phyloP scores from a whole-genome alignment of 148 eudicot species.

The Hydrangea macrophylla region DNA sequence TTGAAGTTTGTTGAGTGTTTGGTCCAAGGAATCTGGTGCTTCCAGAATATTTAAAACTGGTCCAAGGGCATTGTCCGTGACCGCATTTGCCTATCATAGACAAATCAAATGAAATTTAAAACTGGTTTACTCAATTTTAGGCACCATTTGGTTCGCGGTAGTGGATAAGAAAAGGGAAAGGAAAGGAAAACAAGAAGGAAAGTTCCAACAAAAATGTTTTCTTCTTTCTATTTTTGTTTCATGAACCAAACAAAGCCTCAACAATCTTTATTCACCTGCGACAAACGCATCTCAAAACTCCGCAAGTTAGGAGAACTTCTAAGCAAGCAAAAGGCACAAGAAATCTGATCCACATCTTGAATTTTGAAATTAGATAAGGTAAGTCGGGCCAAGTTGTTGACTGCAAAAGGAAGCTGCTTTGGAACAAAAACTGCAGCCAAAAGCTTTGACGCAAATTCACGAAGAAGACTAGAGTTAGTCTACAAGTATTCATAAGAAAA shows the following conservation, averaged over 20 bases:
- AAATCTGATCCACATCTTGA: not conserved
- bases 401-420: not conserved
- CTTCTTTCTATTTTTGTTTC: too few species aligned
- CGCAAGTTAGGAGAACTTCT: not conserved
- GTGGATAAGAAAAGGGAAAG: not conserved
- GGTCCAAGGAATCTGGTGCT: not conserved
- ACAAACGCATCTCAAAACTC: not conserved
- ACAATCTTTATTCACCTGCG: not conserved
- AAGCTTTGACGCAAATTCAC: not conserved
- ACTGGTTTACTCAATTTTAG: too few species aligned
- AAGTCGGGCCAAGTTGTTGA: not conserved
- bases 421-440: not conserved
- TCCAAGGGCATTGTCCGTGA: not conserved
- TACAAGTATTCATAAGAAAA: not conserved
- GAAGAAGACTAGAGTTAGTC: too few species aligned
- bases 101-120: not conserved
- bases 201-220: too few species aligned
- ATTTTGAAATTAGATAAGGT: not conserved
- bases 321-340: conserved; percentile 1
- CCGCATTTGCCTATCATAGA: not conserved
- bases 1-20: not conserved
- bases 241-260: too few species aligned
- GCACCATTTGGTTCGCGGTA: too few species aligned
- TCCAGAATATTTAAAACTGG: not conserved
- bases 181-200: not conserved